Percentiles rank a stretch among this genome's conserved stretches.
phyloP scores from a whole-genome alignment of 805 yeast species.

The Saccharomycopsis sp. region DNA sequence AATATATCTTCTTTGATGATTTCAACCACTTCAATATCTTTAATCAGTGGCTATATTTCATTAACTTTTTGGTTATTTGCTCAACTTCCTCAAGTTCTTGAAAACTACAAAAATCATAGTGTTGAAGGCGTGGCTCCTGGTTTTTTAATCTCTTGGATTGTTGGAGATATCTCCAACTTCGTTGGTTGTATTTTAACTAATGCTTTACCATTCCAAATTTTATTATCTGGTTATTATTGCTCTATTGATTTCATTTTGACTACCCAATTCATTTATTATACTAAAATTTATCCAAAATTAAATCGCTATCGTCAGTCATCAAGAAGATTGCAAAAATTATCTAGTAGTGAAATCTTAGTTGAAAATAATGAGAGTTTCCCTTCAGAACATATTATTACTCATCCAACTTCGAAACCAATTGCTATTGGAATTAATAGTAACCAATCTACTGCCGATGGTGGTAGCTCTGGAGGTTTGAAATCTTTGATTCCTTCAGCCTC shows the following conservation, averaged over 20 bases:
- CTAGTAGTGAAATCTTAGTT: constrained; percentile 4
- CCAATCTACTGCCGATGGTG: not conserved
- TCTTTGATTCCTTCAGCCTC: constrained; percentile 5
- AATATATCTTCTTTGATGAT: no score
- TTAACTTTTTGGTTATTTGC: constrained; percentile 28
- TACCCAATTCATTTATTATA: constrained; percentile 65
- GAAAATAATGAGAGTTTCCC: constrained; percentile 18
- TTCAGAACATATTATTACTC: constrained; percentile 12
- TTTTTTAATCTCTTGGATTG: constrained; percentile 27
- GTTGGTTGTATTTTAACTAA: constrained; percentile 67
- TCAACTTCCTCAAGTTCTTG: constrained; percentile 29
- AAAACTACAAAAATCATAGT: constrained; percentile 26
- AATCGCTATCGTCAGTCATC: not conserved
- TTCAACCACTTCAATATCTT: no score
- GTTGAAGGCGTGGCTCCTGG: constrained; percentile 26
- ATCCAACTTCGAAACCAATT: constrained; percentile 4
- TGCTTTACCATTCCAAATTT: constrained; percentile 70
- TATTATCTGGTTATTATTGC: constrained; percentile 65
- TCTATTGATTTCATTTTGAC: constrained; percentile 58
- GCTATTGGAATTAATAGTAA: not conserved
- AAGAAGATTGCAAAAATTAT: constrained; percentile 2
- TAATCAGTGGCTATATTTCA: constrained; percentile 27
- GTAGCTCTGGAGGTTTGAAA: no score
- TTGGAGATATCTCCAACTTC: constrained; percentile 31
- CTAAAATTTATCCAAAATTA: constrained; percentile 29